A percentile compares a stretch with the other conserved stretches of the same genome.
These are phyloP conservation scores for Mycena pura DNA, from an alignment of 768 basidiomycete genomes.

Conservation along the genomic window DNA sequence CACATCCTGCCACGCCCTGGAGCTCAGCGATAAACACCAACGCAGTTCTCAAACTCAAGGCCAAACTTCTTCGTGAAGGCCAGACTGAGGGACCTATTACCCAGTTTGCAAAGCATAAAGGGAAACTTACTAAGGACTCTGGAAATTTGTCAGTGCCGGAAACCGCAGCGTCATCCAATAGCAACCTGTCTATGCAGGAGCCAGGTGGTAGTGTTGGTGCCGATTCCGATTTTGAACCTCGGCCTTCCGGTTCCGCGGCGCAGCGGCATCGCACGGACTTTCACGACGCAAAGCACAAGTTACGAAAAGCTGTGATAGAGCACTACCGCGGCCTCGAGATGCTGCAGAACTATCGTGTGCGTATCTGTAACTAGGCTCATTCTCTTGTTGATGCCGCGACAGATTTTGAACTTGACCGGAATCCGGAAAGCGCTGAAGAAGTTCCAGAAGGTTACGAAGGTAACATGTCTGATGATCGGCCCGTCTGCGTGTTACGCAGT, in stretches of 20 bases:
- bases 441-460: constrained; percentile 81
- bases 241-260: no score
- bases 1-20: constrained; percentile 8
- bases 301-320: constrained; percentile 85
- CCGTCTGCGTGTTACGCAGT: no score
- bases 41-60: constrained; percentile 11
- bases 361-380: constrained; percentile 25
- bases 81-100: not conserved
- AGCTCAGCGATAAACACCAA: constrained; percentile 3
- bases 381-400: not conserved
- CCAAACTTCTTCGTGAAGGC: constrained; percentile 13
- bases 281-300: constrained; percentile 79
- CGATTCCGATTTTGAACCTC: no score
- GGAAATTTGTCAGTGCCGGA: not conserved
- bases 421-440: constrained; percentile 89
- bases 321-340: constrained; percentile 85
- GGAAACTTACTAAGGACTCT: not conserved
- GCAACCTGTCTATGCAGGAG: not conserved
- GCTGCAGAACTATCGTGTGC: constrained; percentile 87
- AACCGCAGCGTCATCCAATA: not conserved
- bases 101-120: constrained; percentile 7
- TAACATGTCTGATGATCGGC: no score
- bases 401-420: constrained; percentile 90
- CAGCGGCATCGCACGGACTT: constrained; percentile 78
- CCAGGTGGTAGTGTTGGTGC: not conserved